Evolutionary conservation across 164 flowering plant species (phyloP).

Genomic region (Umbilicus rupestris): DNA sequence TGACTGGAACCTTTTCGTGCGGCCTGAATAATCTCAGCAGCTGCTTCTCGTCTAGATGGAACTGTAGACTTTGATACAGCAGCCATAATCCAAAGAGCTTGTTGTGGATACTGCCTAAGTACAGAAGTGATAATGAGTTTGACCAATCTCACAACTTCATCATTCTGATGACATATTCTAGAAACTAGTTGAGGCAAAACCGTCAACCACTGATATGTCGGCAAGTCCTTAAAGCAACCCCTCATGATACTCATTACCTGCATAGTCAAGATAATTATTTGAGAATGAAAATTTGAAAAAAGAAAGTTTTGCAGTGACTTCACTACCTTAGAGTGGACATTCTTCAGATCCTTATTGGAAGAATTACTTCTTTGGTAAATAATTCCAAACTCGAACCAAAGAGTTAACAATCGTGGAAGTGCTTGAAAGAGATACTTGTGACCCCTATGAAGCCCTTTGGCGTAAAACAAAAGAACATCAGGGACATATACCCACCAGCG

Average conservation of each 20-base stretch:
- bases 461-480: slow-evolving; percentile 76
- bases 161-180: slow-evolving; percentile 96
- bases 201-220: slow-evolving; percentile 90
- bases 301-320: not conserved
- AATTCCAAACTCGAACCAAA: slow-evolving; percentile 98
- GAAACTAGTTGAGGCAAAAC: slow-evolving; percentile 95
- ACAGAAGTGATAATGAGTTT: slow-evolving; percentile 82
- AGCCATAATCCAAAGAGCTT: slow-evolving; percentile 97
- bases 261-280: slow-evolving; percentile 3
- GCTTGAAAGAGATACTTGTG: slow-evolving; percentile 93
- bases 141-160: slow-evolving; percentile 76
- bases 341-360: slow-evolving; percentile 61
- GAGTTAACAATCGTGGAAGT: slow-evolving; percentile 90
- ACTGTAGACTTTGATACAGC: slow-evolving; percentile 97
- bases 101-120: slow-evolving; percentile 83
- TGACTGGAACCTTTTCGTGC: slow-evolving; percentile 66
- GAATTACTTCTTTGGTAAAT: slow-evolving; percentile 49
- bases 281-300: slow-evolving; percentile 2
- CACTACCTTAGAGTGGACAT: slow-evolving; percentile 54
- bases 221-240: slow-evolving; percentile 93
- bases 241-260: slow-evolving; percentile 87
- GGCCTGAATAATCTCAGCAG: slow-evolving; percentile 85
- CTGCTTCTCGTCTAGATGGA: slow-evolving; percentile 87
- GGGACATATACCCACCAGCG: slow-evolving; percentile 78
- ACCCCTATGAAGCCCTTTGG: slow-evolving; percentile 94